Evolutionary conservation across 257 asterid species (phyloP), one percentile per base, ranked within the genome.

Genomic region (Primulina huaijiensis): DNA sequence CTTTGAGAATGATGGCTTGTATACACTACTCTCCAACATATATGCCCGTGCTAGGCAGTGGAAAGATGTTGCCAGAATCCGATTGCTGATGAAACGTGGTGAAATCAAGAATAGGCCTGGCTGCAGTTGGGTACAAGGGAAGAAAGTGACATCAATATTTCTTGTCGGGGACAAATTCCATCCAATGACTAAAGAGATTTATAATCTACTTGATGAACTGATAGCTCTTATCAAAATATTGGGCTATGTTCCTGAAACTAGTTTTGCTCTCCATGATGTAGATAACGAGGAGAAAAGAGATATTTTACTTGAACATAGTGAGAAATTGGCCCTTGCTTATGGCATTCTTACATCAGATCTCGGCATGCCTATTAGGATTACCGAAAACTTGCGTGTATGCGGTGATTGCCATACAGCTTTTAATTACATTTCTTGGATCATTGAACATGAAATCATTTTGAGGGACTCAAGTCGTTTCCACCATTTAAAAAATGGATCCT

Each of bases 101-200:
- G 98, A 97, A 29, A 85, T 92, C 56, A 83, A 67, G 85, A 92
- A 92, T 79, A 87, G 92, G 60, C 98, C 98, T 12, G 98, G 98
- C 6, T 90, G 91, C 76, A 92, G 98, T 74, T 92, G 97, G 98
- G 87, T 92, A 19, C 97, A 90, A 75, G 98, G 96, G 67, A 90
- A 75, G 82, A 90, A 82, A 56, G 95, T 87, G 67, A 84, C 92
- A 4, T 73, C 90, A 9, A 73, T 87, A 5, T 92, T 90, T 80
- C 84, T 74, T 33, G 98, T 83, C 20, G 97, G 97, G 62, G 98
- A 92, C 60, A 87, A 81, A 80, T 81, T 92, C 74, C 96, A 92
- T 80, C 88, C 92, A 2, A 83, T 88, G 93, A 69, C 97, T 62
- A 46, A 76, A 46, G 81, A 86, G 76, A 92, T 90, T 31, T 83